These are phyloP conservation scores for Diaporthe citriasiana DNA, from an alignment of 2,329 filamentous ascomycete species.

Conservation along the genomic window DNA sequence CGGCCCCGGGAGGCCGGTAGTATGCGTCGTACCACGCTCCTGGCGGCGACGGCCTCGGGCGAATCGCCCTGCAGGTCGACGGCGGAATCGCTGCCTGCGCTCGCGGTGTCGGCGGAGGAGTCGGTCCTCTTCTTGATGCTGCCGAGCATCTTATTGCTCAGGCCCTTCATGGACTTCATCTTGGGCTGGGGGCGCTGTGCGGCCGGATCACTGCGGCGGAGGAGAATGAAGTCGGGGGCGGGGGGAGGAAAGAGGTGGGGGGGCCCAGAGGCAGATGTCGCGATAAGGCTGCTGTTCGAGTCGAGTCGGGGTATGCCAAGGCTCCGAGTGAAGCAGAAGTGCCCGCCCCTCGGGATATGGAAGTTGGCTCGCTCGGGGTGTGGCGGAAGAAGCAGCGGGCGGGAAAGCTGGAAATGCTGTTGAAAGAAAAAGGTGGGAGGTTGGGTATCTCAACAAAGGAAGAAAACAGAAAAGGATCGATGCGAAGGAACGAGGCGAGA, in stretches of 20 bases:
- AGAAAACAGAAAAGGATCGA: conserved; percentile 26
- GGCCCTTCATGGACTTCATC: conserved; percentile 60
- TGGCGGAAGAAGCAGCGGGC: conserved; percentile 1
- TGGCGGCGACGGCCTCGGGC: conserved; percentile 76
- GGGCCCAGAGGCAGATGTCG: conserved; percentile 3
- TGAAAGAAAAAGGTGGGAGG: neutral
- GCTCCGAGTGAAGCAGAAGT: conserved; percentile 11
- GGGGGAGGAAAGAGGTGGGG: neutral
- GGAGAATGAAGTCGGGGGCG: conserved; percentile 3
- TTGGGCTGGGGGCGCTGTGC: neutral
- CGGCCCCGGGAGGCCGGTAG: neutral
- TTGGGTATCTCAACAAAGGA: conserved; percentile 39
- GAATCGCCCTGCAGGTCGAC: conserved; percentile 63
- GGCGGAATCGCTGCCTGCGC: conserved; percentile 41
- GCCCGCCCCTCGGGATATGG: neutral
- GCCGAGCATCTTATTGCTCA: conserved; percentile 69
- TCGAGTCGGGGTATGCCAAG: conserved; percentile 27
- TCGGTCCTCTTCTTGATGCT: conserved; percentile 63
- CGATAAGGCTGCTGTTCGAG: conserved; percentile 8
- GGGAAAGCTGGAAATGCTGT: neutral
- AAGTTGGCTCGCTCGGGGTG: neutral
- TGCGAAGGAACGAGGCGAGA: neutral
- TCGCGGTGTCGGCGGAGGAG: conserved; percentile 32
- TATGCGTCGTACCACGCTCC: conserved; percentile 72
- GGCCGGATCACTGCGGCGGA: neutral